Evolutionary conservation across 2,329 filamentous ascomycete species (phyloP).

Genomic region (Fusarium incarnatum): DNA sequence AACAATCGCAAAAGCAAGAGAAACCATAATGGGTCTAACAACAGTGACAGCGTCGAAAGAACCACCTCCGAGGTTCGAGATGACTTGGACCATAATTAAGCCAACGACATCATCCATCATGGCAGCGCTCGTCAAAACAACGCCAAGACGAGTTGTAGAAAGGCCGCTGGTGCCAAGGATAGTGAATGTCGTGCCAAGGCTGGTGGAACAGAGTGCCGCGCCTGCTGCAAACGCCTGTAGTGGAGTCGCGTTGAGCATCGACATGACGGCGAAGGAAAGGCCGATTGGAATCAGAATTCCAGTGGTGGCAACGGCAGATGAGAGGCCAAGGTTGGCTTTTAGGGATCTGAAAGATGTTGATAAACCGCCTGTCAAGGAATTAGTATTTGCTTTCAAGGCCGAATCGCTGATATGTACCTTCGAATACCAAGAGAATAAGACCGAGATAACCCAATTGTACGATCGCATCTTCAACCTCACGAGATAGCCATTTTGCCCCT

Average conservation of each 20-base stretch:
- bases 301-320: slow-evolving; percentile 70
- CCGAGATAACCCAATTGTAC: slow-evolving; percentile 79
- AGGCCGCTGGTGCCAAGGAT: slow-evolving; percentile 59
- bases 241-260: slow-evolving; percentile 61
- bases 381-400: background rate
- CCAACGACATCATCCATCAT: slow-evolving; percentile 87
- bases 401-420: slow-evolving; percentile 57
- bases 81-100: slow-evolving; percentile 80
- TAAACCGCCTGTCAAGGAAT: slow-evolving; percentile 62
- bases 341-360: slow-evolving; percentile 54
- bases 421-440: slow-evolving; percentile 77
- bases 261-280: slow-evolving; percentile 70
- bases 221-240: slow-evolving; percentile 78
- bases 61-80: slow-evolving; percentile 69
- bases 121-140: slow-evolving; percentile 77
- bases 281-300: slow-evolving; percentile 73
- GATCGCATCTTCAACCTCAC: slow-evolving; percentile 63
- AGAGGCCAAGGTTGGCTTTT: slow-evolving; percentile 70
- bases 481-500: slow-evolving; percentile 69
- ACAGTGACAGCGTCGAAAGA: slow-evolving; percentile 51
- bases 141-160: slow-evolving; percentile 60
- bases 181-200: slow-evolving; percentile 76
- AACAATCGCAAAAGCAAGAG: slow-evolving; percentile 62
- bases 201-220: slow-evolving; percentile 79
- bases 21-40: slow-evolving; percentile 60